Base-by-base conservation (phyloP, 495 filamentous ascomycete genomes). In the Podospora pseudocomata region DNA sequence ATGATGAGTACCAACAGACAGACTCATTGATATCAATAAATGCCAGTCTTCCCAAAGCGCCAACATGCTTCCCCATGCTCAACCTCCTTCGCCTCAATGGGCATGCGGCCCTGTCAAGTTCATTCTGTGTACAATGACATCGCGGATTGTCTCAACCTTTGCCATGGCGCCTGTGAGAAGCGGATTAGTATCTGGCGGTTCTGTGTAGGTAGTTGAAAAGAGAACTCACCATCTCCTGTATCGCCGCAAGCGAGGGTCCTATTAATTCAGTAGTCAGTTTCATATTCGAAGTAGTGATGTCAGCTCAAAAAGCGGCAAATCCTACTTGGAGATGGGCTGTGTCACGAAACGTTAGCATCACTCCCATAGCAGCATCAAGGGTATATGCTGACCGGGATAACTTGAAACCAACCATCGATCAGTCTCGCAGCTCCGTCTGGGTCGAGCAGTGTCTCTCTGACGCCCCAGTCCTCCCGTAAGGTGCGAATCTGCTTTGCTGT, bases 61-160 rank as follows among this genome's bases (percentile, higher is more conserved):
- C 9, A 18, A 13, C 9, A 16, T 49, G 2, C 7, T 49, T 3
- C 5, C 9, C 39, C 5, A 9, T 18, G 5, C 15, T 49, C 39
- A 49, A 49, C 5, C 9, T 49, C 39, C 2, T 13, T 49, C 9
- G 0, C 2, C 39, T 49, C 39, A 49, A 13, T 49, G 39, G 18
- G 62, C 2, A n/a, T 26, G 44, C 2, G 3, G 2, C 4, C 53
- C 4, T 3, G n/a, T 18, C 34, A 85, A 73, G 1, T 76, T 76
- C 55, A 88, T 66, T 60, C 72, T 71, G 34, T 73, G 64, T 70
- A 90, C 84, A 58, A 95, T 88, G 1, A 80, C 75, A n/a, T 72
- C 70, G 30, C 92, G 86, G 75, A 97, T 90, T 26, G 87, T 82
- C 75, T 94, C 91, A n/a, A 92, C 93, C 78, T 91, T 94, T 5